A percentile compares a stretch with the other conserved stretches of the same genome.
These are phyloP conservation scores for Pythium rishiriense DNA, from an alignment of 352 stramenopile genomes.

Conservation along the genomic window DNA sequence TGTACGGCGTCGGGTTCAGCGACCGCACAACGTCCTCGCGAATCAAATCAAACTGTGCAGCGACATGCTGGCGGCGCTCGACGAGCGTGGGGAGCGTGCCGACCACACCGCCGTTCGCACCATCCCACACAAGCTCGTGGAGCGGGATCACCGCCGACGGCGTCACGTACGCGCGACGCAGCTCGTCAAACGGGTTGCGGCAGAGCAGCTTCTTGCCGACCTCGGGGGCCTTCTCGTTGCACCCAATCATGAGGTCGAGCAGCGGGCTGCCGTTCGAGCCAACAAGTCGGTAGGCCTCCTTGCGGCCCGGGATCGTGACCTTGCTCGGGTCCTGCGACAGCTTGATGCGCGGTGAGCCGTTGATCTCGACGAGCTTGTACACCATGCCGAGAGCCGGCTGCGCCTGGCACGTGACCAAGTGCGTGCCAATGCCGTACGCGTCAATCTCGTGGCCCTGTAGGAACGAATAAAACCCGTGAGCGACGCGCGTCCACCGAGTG, in stretches of 20 bases:
- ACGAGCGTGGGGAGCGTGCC: conserved; percentile 68
- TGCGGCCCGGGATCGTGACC: conserved; percentile 91
- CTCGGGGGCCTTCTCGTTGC: conserved; percentile 76
- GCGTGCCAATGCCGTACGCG: conserved; percentile 94
- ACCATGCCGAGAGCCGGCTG: conserved; percentile 99
- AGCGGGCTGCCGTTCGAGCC: conserved; percentile 86
- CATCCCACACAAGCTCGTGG: conserved; percentile 91
- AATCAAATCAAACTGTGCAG: conserved; percentile 91
- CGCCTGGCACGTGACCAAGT: conserved; percentile 97
- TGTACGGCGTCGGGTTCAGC: conserved; percentile 96
- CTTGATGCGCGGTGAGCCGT: conserved; percentile 96
- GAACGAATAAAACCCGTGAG: conserved; percentile 12
- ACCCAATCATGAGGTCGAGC: conserved; percentile 90
- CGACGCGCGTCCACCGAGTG: neutral
- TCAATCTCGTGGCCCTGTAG: conserved; percentile 93
- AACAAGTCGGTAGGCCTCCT: conserved; percentile 91
- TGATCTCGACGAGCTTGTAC: conserved; percentile 99
- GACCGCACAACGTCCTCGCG: conserved; percentile 94
- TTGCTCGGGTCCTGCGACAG: conserved; percentile 97
- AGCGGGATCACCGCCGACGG: conserved; percentile 89
- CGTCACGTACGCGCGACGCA: conserved; percentile 94
- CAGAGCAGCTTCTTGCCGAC: conserved; percentile 91
- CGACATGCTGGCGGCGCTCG: conserved; percentile 84
- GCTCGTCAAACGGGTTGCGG: conserved; percentile 95
- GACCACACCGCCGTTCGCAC: conserved; percentile 71